Evolutionary conservation across 1,139 yeast species (phyloP).

Genomic region (Arxiozyma slooffiae): DNA sequence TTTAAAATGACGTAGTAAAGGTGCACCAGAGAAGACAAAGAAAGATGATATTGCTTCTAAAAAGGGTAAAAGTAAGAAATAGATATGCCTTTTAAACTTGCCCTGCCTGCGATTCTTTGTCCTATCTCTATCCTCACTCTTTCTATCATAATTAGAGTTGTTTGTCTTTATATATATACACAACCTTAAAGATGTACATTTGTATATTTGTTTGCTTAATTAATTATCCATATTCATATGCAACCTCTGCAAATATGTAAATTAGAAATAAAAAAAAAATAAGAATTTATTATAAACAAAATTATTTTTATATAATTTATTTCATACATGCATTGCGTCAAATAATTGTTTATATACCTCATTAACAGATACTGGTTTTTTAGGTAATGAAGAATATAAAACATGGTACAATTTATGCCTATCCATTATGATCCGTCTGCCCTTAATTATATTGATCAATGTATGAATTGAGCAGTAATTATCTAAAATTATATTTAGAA

Average conservation of each 20-base stretch:
- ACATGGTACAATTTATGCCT: constrained; percentile 39
- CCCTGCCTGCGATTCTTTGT: not conserved
- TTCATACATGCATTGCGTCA: constrained; percentile 4
- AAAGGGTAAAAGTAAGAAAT: constrained; percentile 19
- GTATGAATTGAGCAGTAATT: constrained; percentile 38
- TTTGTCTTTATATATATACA: not conserved
- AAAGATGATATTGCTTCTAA: constrained; percentile 32
- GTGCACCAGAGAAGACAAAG: constrained; percentile 77
- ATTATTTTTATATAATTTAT: not conserved
- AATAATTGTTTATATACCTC: constrained; percentile 18
- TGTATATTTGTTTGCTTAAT: not conserved
- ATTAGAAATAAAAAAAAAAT: not conserved
- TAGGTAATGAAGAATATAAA: constrained; percentile 43
- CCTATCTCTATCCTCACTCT: not conserved
- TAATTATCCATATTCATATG: not conserved
- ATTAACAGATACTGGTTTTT: constrained; percentile 28
- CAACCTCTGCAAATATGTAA: not conserved
- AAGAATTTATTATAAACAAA: not conserved
- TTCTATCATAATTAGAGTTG: not conserved
- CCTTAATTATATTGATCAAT: constrained; percentile 35
- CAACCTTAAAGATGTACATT: not conserved
- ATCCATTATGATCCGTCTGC: constrained; percentile 40
- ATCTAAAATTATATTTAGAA: constrained; percentile 34
- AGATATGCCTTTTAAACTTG: not conserved
- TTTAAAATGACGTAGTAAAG: constrained; percentile 79